Percentiles rank a stretch among this genome's conserved stretches.
Evolutionary conservation across 2,329 filamentous ascomycete genomes (phyloP).

Genomic region (Dactylellina cionopaga): DNA sequence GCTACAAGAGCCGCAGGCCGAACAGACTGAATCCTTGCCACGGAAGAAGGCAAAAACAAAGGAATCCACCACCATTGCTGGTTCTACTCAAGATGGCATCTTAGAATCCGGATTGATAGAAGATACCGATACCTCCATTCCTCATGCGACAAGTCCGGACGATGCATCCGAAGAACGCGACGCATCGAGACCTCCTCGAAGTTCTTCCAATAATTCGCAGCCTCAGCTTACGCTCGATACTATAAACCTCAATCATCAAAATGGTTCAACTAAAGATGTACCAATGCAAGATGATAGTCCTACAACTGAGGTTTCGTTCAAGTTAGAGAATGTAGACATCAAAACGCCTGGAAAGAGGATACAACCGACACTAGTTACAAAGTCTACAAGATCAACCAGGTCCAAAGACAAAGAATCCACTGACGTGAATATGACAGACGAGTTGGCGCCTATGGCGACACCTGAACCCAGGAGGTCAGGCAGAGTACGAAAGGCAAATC

Average conservation of each 20-base stretch:
- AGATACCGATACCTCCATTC: background rate
- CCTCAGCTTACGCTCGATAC: background rate
- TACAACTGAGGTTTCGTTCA: conserved; percentile 33
- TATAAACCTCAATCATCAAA: background rate
- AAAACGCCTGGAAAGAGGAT: conserved; percentile 27
- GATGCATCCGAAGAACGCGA: conserved; percentile 9
- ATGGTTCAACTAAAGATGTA: background rate
- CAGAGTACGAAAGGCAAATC: conserved; percentile 29
- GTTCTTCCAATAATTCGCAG: background rate
- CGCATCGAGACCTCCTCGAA: background rate
- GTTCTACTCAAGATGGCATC: background rate
- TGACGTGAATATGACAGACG: conserved; percentile 29
- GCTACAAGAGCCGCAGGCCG: conserved; percentile 6
- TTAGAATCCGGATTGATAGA: conserved; percentile 6
- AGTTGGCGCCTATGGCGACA: conserved; percentile 5
- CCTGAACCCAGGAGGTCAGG: conserved; percentile 31
- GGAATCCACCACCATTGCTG: background rate
- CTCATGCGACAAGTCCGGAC: conserved; percentile 14
- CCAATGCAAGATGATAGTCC: conserved; percentile 28
- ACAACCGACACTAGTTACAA: conserved; percentile 8
- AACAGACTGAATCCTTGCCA: conserved; percentile 12
- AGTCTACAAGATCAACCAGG: conserved; percentile 21
- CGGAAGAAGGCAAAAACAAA: conserved; percentile 43
- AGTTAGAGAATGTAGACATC: conserved; percentile 41
- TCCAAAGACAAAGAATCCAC: conserved; percentile 16